These are phyloP conservation scores for Musa balbisiana DNA, from an alignment of 202 grass and related monocot species.

Conservation along the genomic window DNA sequence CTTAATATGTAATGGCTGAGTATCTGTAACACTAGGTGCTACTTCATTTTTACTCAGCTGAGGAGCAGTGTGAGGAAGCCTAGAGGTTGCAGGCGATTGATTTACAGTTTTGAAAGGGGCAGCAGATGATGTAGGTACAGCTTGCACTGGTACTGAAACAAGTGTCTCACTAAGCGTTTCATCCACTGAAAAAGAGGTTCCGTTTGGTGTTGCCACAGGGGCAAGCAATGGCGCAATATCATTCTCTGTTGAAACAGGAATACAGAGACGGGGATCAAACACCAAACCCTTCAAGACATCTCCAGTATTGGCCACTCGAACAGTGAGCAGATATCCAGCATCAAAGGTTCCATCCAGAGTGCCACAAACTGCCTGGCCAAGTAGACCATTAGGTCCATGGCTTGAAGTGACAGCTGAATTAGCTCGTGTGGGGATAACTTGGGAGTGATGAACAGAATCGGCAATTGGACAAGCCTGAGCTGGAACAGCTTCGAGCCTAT, in stretches of 20 bases:
- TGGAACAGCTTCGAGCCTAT: background rate
- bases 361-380: constrained; percentile 23
- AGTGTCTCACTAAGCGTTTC: background rate
- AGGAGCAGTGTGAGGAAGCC: background rate
- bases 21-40: background rate
- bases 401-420: background rate
- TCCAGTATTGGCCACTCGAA: constrained; percentile 15
- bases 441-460: background rate
- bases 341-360: constrained; percentile 19
- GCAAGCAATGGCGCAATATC: constrained; percentile 27
- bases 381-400: constrained; percentile 1
- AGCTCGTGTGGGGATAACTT: background rate
- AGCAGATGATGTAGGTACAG: background rate
- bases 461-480: background rate
- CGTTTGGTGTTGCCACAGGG: constrained; percentile 9
- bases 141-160: background rate
- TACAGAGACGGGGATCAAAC: constrained; percentile 21
- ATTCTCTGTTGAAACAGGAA: constrained; percentile 23
- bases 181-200: background rate
- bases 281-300: constrained; percentile 26
- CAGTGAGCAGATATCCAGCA: constrained; percentile 26
- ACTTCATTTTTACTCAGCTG: background rate
- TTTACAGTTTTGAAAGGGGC: background rate
- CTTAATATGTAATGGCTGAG: background rate
- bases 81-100: background rate